These are phyloP conservation scores for Cladosporium sp. DNA, from an alignment of 2,329 filamentous ascomycete genomes.

Conservation along the genomic window DNA sequence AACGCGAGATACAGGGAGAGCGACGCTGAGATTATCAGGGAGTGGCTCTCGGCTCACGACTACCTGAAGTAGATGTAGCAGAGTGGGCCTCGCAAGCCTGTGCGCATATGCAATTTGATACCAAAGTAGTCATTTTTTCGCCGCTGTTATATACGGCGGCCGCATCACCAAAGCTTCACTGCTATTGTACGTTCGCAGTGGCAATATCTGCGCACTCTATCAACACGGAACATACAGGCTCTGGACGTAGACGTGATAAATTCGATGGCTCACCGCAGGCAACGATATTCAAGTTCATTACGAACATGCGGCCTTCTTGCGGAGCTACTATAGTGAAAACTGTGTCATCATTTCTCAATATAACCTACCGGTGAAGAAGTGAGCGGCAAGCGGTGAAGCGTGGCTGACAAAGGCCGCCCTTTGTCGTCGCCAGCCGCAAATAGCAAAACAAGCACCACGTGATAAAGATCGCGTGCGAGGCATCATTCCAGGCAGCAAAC, in stretches of 20 bases:
- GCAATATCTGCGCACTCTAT: background rate
- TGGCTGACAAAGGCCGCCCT: slow-evolving; percentile 4
- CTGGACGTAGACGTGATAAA: background rate
- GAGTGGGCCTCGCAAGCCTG: background rate
- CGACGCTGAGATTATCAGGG: slow-evolving; percentile 70
- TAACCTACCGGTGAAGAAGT: background rate
- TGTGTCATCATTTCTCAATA: background rate
- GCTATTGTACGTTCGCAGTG: background rate
- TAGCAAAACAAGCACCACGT: slow-evolving; percentile 5
- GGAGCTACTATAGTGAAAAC: background rate
- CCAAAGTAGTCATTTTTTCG: background rate
- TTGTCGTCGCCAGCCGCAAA: slow-evolving; percentile 1
- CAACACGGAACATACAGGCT: background rate
- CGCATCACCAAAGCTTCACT: background rate
- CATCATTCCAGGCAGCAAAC: background rate
- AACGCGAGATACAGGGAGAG: slow-evolving; percentile 80
- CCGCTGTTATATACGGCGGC: background rate
- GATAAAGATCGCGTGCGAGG: background rate
- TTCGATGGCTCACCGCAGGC: background rate
- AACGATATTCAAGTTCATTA: background rate
- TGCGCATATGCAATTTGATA: background rate
- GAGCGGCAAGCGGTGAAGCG: slow-evolving; percentile 2
- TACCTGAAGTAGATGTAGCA: slow-evolving; percentile 46
- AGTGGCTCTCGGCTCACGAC: slow-evolving; percentile 71
- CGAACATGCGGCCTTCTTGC: background rate